Conservation (phyloP, 257 asterid species). For the Solanum gandarillasii region DNA sequence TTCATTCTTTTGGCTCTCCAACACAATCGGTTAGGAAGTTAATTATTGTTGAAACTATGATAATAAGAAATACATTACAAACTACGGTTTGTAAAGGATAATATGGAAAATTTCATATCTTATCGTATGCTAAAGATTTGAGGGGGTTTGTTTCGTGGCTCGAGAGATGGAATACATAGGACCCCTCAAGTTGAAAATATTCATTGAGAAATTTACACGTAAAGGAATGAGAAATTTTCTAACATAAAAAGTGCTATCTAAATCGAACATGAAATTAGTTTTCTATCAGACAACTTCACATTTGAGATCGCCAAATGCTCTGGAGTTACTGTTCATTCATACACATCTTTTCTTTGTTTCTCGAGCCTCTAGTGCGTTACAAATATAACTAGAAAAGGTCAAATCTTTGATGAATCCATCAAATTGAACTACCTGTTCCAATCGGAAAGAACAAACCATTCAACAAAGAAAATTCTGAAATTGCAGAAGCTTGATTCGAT, state of each 20-base stretch:
- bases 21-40: too few relatives aligned
- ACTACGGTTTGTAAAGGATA: background rate
- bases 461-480: background rate
- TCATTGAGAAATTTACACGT: background rate
- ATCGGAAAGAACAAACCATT: too few relatives aligned
- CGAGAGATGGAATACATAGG: background rate
- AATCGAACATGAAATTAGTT: background rate
- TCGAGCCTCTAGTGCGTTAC: too few relatives aligned
- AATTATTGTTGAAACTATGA: too few relatives aligned
- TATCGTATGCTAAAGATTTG: background rate
- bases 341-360: too few relatives aligned
- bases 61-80: too few relatives aligned
- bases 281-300: background rate
- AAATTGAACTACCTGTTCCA: too few relatives aligned
- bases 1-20: too few relatives aligned
- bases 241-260: background rate
- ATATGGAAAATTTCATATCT: background rate
- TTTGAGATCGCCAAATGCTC: background rate
- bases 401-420: too few relatives aligned
- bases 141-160: background rate
- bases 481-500: background rate
- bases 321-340: background rate
- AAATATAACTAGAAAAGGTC: too few relatives aligned
- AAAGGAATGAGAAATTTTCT: background rate
- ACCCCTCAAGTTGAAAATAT: background rate